phyloP scores from a whole-genome alignment of 2,329 filamentous ascomycete species.

The Claviceps maximensis region DNA sequence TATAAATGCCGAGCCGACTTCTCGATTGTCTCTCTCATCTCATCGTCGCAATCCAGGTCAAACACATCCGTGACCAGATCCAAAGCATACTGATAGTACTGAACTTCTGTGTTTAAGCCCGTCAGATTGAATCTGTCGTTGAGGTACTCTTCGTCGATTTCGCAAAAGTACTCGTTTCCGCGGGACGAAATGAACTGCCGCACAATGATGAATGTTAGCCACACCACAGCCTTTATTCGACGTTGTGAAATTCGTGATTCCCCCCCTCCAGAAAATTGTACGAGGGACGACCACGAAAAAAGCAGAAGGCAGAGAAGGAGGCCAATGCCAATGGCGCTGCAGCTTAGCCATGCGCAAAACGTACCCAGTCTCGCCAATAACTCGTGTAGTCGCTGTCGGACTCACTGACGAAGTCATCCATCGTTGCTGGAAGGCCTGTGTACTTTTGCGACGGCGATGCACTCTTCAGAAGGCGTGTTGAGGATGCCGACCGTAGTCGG shows the following conservation, averaged over 20 bases:
- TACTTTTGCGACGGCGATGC: background rate
- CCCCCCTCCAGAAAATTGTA: background rate
- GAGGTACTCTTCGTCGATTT: constrained; percentile 97
- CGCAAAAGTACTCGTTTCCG: constrained; percentile 98
- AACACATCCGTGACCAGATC: constrained; percentile 97
- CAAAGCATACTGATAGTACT: constrained; percentile 97
- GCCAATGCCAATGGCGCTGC: background rate
- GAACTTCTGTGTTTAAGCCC: constrained; percentile 89
- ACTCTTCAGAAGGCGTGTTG: background rate
- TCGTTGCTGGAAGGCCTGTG: constrained; percentile 26
- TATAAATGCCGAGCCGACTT: constrained; percentile 94
- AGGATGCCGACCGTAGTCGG: constrained; percentile 2
- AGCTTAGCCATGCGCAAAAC: constrained; percentile 23
- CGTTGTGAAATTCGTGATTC: background rate
- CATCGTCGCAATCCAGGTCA: constrained; percentile 95
- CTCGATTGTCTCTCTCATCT: constrained; percentile 95
- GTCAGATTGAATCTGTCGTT: constrained; percentile 98
- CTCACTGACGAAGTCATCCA: constrained; percentile 98
- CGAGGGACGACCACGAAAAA: background rate
- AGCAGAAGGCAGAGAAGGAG: background rate
- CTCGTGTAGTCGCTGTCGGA: constrained; percentile 98
- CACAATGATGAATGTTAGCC: background rate
- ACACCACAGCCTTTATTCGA: background rate
- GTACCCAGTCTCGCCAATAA: constrained; percentile 98
- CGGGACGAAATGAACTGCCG: constrained; percentile 88